Evolutionary conservation across 805 yeast genomes (phyloP).

Genomic region (Metschnikowia arizonensis): DNA sequence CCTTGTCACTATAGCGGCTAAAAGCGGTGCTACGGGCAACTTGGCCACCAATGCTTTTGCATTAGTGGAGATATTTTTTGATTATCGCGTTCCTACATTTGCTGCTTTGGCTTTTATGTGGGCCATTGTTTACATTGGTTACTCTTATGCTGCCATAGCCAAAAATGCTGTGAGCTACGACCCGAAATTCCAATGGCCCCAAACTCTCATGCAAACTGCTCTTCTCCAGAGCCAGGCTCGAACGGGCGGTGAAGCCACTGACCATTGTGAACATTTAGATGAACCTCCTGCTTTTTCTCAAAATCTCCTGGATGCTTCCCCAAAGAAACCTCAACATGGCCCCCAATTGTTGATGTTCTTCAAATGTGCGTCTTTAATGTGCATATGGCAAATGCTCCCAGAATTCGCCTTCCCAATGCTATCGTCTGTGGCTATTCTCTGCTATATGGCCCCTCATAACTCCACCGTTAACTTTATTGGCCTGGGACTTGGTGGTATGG

Average conservation of each 20-base stretch:
- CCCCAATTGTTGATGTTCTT: slow-evolving; percentile 41
- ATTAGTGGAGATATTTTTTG: slow-evolving; percentile 43
- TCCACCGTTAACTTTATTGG: slow-evolving; percentile 42
- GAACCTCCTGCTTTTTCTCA: too few species aligned
- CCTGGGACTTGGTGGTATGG: slow-evolving; percentile 52
- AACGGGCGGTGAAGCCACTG: neutral
- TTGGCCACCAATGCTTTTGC: slow-evolving; percentile 47
- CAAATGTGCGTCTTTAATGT: slow-evolving; percentile 22
- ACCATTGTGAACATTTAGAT: too few species aligned
- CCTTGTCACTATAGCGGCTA: slow-evolving; percentile 49
- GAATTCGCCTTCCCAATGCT: slow-evolving; percentile 47
- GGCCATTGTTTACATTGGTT: slow-evolving; percentile 50
- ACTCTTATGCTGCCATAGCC: slow-evolving; percentile 51
- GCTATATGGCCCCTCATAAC: slow-evolving; percentile 47
- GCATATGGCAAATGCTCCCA: slow-evolving; percentile 47
- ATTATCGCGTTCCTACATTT: slow-evolving; percentile 25
- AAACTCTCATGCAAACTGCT: slow-evolving; percentile 48
- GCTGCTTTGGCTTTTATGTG: slow-evolving; percentile 46
- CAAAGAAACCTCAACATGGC: too few species aligned
- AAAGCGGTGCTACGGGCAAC: slow-evolving; percentile 50
- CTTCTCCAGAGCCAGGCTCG: slow-evolving; percentile 23
- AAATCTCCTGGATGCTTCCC: too few species aligned
- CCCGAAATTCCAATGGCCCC: slow-evolving; percentile 47
- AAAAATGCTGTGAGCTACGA: slow-evolving; percentile 43
- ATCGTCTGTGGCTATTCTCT: slow-evolving; percentile 45